Conservation (phyloP, 2,329 filamentous ascomycete genomes). For the Incumbomyces delicatus region DNA sequence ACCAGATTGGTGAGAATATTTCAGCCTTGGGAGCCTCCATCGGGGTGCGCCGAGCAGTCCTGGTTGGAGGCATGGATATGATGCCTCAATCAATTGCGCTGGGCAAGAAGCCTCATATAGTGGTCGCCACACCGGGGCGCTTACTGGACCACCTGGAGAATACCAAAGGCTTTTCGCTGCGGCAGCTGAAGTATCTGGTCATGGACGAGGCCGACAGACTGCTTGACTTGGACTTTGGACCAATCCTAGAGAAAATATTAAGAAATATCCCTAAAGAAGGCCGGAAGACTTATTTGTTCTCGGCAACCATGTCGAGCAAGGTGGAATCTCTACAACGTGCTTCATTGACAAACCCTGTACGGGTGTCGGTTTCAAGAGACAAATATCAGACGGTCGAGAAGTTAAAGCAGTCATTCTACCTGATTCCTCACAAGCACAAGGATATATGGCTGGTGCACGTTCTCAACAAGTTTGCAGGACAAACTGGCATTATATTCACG, state of each 20-base stretch:
- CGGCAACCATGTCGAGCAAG: constrained; percentile 86
- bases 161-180: constrained; percentile 87
- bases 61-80: constrained; percentile 95
- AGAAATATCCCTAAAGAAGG: constrained; percentile 72
- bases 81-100: constrained; percentile 81
- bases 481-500: constrained; percentile 81
- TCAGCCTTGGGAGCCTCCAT: constrained; percentile 82
- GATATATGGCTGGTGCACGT: constrained; percentile 83
- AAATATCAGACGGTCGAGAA: constrained; percentile 90
- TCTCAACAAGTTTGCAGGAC: constrained; percentile 76
- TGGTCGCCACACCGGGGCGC: constrained; percentile 85
- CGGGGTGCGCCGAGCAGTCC: constrained; percentile 71
- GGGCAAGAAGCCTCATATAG: constrained; percentile 89
- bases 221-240: constrained; percentile 88
- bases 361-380: constrained; percentile 69
- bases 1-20: constrained; percentile 80
- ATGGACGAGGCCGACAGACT: constrained; percentile 92
- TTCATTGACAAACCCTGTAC: constrained; percentile 71
- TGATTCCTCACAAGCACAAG: constrained; percentile 78
- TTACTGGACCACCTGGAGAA: constrained; percentile 89
- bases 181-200: constrained; percentile 74
- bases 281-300: constrained; percentile 76
- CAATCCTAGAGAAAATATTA: constrained; percentile 83
- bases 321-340: constrained; percentile 88
- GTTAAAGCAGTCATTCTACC: constrained; percentile 74